Conservation (phyloP, 768 basidiomycete species). For the Suillus luteus region DNA sequence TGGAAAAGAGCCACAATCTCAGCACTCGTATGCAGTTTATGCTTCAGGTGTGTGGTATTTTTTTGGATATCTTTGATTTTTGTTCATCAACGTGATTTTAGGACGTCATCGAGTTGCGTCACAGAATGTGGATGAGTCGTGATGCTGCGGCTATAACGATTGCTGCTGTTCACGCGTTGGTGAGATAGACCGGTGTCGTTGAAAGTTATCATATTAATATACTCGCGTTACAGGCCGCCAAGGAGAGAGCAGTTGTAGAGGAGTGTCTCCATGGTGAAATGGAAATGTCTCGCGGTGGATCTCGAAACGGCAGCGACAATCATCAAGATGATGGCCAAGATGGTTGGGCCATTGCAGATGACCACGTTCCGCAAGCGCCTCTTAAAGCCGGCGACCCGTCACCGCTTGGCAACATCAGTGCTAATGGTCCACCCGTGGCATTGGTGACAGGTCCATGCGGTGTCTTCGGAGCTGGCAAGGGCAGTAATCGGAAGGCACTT, state of each 20-base stretch:
- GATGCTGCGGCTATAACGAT: conserved; percentile 85
- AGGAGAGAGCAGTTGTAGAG: conserved; percentile 71
- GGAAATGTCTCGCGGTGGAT: conserved; percentile 79
- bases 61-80: not conserved
- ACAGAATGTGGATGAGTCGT: conserved; percentile 78
- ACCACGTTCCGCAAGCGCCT: conserved; percentile 49
- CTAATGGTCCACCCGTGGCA: conserved; percentile 63
- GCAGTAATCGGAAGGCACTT: conserved; percentile 67
- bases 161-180: conserved; percentile 84
- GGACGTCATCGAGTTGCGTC: conserved; percentile 91
- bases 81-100: conserved; percentile 31
- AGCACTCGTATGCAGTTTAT: conserved; percentile 92
- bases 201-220: conserved; percentile 11
- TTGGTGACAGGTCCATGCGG: conserved; percentile 87
- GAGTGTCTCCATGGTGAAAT: conserved; percentile 60
- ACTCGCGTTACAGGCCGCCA: conserved; percentile 59
- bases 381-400: conserved; percentile 85
- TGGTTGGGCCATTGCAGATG: conserved; percentile 71
- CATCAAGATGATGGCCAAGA: conserved; percentile 69
- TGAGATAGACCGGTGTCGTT: conserved; percentile 38
- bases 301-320: conserved; percentile 55
- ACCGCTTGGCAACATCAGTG: conserved; percentile 82
- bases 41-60: conserved; percentile 72
- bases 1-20: conserved; percentile 73
- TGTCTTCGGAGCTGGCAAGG: conserved; percentile 71